phyloP scores from a whole-genome alignment of 208 protist genomes.

The Leishmania amazonensis region DNA sequence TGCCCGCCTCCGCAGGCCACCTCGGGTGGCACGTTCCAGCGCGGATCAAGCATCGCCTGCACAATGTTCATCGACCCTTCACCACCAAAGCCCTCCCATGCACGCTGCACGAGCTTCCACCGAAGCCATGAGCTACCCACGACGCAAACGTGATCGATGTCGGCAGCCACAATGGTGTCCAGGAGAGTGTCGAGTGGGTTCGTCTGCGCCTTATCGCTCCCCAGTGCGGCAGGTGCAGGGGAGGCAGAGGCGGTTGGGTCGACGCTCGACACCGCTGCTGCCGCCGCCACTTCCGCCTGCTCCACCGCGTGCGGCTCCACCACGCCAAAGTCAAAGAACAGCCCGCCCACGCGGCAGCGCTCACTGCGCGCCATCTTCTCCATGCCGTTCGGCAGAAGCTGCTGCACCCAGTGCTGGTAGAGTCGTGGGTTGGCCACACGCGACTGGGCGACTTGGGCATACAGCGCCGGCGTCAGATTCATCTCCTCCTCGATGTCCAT shows the following conservation, averaged over 20 bases:
- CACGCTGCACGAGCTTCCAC: constrained; percentile 64
- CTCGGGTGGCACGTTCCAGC: constrained; percentile 28
- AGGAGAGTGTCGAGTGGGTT: constrained; percentile 64
- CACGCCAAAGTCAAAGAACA: constrained; percentile 77
- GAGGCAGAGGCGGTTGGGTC: constrained; percentile 1
- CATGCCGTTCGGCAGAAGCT: constrained; percentile 33
- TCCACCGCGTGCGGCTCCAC: constrained; percentile 39
- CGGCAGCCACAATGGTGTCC: constrained; percentile 47
- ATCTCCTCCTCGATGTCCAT: constrained; percentile 67
- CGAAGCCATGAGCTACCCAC: constrained; percentile 70
- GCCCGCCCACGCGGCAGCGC: constrained; percentile 62
- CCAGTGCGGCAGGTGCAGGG: not conserved
- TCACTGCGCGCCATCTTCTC: constrained; percentile 62
- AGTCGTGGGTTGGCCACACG: constrained; percentile 38
- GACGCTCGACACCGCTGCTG: constrained; percentile 4
- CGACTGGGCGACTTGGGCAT: constrained; percentile 35
- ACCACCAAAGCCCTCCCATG: constrained; percentile 35
- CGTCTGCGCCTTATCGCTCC: constrained; percentile 2
- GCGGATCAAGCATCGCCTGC: constrained; percentile 19
- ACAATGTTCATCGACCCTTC: constrained; percentile 8
- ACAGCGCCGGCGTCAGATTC: constrained; percentile 51
- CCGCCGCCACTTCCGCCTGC: constrained; percentile 25
- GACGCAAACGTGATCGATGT: constrained; percentile 73
- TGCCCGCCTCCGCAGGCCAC: constrained; percentile 31
- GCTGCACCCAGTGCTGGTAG: constrained; percentile 42